These are phyloP conservation scores for Hypomontagnella submonticulosa DNA, from an alignment of 495 filamentous ascomycete genomes.

Conservation along the genomic window DNA sequence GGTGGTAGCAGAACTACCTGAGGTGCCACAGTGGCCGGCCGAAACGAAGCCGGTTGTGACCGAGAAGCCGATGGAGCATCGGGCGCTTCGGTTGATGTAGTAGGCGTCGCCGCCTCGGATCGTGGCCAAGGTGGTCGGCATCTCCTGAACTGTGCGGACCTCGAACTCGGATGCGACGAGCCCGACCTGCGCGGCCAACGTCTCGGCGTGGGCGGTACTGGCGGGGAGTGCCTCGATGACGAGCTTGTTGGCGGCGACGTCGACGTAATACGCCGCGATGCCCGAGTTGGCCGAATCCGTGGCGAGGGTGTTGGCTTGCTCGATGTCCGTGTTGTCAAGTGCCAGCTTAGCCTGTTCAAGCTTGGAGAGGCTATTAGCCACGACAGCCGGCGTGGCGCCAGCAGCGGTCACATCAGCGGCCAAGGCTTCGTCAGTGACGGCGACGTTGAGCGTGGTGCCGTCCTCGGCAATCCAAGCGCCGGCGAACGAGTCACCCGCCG, in stretches of 20 bases:
- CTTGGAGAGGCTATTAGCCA: slow-evolving; percentile 44
- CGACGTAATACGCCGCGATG: slow-evolving; percentile 46
- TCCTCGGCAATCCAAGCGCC: slow-evolving; percentile 45
- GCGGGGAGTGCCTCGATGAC: slow-evolving; percentile 40
- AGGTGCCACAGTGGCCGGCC: slow-evolving; percentile 44
- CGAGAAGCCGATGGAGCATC: slow-evolving; percentile 44
- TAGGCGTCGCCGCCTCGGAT: slow-evolving; percentile 42
- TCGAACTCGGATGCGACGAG: slow-evolving; percentile 43
- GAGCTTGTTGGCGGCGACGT: slow-evolving; percentile 43
- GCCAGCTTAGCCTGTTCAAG: slow-evolving; percentile 43
- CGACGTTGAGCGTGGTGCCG: slow-evolving; percentile 39
- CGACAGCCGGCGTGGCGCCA: slow-evolving; percentile 39
- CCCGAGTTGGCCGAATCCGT: slow-evolving; percentile 24
- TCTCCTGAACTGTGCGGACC: slow-evolving; percentile 34
- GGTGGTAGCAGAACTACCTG: slow-evolving; percentile 37
- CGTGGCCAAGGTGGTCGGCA: slow-evolving; percentile 43
- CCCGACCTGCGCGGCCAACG: slow-evolving; percentile 39
- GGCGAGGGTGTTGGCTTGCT: slow-evolving; percentile 40
- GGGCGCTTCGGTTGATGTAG: slow-evolving; percentile 30
- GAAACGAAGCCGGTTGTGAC: slow-evolving; percentile 45
- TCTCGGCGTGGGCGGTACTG: slow-evolving; percentile 43
- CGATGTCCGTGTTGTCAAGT: slow-evolving; percentile 43
- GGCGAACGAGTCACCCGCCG: slow-evolving; percentile 40
- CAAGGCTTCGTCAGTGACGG: slow-evolving; percentile 39
- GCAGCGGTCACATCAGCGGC: slow-evolving; percentile 40